phyloP scores from a whole-genome alignment of 768 basidiomycete genomes.

The Omphalotus guepiniiformis region DNA sequence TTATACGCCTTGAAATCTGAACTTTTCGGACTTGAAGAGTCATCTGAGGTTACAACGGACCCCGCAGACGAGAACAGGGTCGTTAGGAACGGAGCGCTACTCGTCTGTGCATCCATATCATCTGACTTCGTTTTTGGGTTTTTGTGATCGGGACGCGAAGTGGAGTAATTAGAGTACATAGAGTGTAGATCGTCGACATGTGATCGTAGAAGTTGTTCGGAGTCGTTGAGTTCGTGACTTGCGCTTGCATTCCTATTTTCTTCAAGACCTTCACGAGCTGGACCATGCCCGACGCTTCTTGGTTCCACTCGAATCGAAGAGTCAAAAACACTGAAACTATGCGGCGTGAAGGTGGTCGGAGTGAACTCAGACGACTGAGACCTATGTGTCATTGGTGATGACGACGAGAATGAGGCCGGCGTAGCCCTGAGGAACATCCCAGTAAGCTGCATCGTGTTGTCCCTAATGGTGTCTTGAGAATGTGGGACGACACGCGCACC shows the following conservation, averaged over 20 bases:
- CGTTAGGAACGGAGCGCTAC: too few relatives aligned
- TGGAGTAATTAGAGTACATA: too few relatives aligned
- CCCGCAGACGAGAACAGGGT: too few relatives aligned
- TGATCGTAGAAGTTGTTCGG: too few relatives aligned
- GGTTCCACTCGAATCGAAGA: slow-evolving; percentile 3
- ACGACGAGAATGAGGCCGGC: slow-evolving; percentile 10
- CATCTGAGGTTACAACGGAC: background rate
- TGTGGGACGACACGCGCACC: slow-evolving; percentile 32
- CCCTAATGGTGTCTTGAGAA: slow-evolving; percentile 61
- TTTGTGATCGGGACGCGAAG: too few relatives aligned
- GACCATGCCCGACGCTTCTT: background rate
- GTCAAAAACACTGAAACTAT: background rate
- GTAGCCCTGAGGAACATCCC: slow-evolving; percentile 35
- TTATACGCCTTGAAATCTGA: slow-evolving; percentile 36
- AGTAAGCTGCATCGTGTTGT: slow-evolving; percentile 63
- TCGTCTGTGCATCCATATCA: background rate
- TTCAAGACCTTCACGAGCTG: background rate
- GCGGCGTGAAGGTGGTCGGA: background rate
- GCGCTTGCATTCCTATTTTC: too few relatives aligned
- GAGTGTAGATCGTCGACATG: too few relatives aligned
- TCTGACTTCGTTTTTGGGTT: too few relatives aligned
- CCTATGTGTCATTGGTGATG: background rate
- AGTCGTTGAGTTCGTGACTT: too few relatives aligned
- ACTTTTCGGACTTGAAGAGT: slow-evolving; percentile 4
- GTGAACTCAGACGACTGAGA: background rate